Evolutionary conservation across 768 basidiomycete genomes (phyloP).

Genomic region (Mycena belliarum): DNA sequence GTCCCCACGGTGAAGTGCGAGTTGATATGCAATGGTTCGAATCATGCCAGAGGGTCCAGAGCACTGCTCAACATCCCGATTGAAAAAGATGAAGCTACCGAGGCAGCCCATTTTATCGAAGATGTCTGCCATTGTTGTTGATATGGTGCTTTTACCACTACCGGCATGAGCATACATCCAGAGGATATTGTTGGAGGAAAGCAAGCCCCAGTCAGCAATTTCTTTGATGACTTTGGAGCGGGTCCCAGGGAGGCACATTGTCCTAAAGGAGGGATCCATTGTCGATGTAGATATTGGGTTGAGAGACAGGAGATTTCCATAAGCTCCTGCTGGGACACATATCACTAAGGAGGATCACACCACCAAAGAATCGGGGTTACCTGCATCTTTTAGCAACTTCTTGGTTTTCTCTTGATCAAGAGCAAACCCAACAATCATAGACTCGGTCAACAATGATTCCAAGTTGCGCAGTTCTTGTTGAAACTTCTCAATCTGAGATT

Average conservation of each 20-base stretch:
- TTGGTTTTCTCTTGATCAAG: too few species aligned
- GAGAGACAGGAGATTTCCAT: neutral
- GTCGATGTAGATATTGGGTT: neutral
- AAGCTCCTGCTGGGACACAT: too few species aligned
- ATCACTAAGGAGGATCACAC: neutral
- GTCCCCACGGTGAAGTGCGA: constrained; percentile 33
- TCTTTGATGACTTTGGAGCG: neutral
- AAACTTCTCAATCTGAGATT: neutral
- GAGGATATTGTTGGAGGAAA: neutral
- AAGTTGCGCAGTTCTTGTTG: neutral
- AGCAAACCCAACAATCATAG: neutral
- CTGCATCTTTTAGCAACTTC: too few species aligned
- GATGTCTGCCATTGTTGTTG: constrained; percentile 36
- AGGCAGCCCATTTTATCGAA: constrained; percentile 34
- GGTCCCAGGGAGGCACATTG: neutral
- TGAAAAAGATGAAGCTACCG: constrained; percentile 37
- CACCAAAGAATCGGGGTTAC: neutral
- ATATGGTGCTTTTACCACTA: constrained; percentile 36
- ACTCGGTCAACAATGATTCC: neutral
- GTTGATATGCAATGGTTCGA: constrained; percentile 36
- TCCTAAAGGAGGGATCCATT: neutral
- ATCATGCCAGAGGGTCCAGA: constrained; percentile 32
- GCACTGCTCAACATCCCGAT: constrained; percentile 29
- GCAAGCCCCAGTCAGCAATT: neutral
- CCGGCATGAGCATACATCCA: constrained; percentile 5